Evolutionary conservation across 176 grass and related monocot genomes (phyloP).

Genomic region (Ananas comosus): DNA sequence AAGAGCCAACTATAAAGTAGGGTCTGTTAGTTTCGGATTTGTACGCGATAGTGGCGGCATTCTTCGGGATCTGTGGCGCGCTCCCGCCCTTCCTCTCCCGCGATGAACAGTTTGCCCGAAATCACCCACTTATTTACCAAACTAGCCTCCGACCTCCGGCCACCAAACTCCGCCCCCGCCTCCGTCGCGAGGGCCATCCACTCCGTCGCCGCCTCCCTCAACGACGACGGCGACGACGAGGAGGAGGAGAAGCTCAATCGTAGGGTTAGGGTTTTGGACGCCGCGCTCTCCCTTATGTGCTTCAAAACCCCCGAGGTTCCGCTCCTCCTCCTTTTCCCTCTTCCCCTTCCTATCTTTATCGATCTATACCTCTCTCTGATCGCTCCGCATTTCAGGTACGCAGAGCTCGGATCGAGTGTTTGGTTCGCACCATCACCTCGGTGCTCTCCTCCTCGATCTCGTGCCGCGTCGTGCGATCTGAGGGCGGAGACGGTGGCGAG

Average conservation of each 20-base stretch:
- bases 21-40: too few relatives aligned
- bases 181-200: conserved; percentile 18
- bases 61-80: not conserved
- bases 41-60: not conserved
- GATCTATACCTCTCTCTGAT: not conserved
- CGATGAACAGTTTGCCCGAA: conserved; percentile 1
- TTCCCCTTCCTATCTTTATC: not conserved
- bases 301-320: conserved; percentile 40
- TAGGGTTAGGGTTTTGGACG: conserved; percentile 52
- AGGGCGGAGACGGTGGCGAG: conserved; percentile 9
- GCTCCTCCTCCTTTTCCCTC: not conserved
- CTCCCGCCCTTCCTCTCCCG: not conserved
- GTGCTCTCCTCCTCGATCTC: conserved; percentile 42
- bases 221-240: conserved; percentile 16
- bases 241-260: conserved; percentile 9
- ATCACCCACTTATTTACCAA: conserved; percentile 35
- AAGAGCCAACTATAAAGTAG: too few relatives aligned
- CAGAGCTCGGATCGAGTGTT: conserved; percentile 32
- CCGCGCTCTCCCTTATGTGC: conserved; percentile 81
- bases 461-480: conserved; percentile 28
- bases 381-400: conserved; percentile 34
- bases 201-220: conserved; percentile 55
- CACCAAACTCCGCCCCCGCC: not conserved
- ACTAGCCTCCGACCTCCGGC: conserved; percentile 23
- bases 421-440: conserved; percentile 43